Evolutionary conservation across 345 rosid species (phyloP), one percentile per base, ranked within the genome.

Genomic region (Durio zibethinus): DNA sequence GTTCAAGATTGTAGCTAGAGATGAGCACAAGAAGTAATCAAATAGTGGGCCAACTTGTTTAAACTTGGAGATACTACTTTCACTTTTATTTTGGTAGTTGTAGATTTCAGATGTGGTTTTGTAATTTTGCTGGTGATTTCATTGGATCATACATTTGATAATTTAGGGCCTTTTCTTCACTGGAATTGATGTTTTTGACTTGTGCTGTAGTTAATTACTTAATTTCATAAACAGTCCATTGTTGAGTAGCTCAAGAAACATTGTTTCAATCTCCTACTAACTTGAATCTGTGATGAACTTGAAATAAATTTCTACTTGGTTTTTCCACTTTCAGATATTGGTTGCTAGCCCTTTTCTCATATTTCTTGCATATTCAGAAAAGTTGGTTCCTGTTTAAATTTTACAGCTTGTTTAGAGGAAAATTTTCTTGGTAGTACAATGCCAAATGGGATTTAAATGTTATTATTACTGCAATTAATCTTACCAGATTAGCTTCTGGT

Each of bases 1-100:
- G 86, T 96, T 88, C 94, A 96, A 85, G 97, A 96, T 93, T 78
- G 99, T 93, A 27, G 97, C 99, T 3, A 89, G 92, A 80, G 86
- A 86, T 53, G 80, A 87, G 77, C 79, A 77, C 62, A 83, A 29
- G 40, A 82, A 82, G 81, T 83, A 84, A 82, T 15, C 54, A 61
- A 66, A 68, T 76, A 23, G 15, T 68, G 29, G 4, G 23, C 4
- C 48, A 53, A 23, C 35, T 50, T 31, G 25, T 74, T 27, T 53
- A 20, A 60, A 74, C 57, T 61, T 59, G 67, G 45, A 54, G 42
- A 25, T 38, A 7, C 63, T 14, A 8, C 2, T 71, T 54, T 54
- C 5, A 5, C 54, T 29, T 31, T 4, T 7, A 10, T 18, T 43
- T 29, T 14, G 6, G 38, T 27, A 59, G 40, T 38, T 38, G 40